Evolutionary conservation across 2,329 filamentous ascomycete species (phyloP).

Genomic region (Biscogniauxia mediterranea): DNA sequence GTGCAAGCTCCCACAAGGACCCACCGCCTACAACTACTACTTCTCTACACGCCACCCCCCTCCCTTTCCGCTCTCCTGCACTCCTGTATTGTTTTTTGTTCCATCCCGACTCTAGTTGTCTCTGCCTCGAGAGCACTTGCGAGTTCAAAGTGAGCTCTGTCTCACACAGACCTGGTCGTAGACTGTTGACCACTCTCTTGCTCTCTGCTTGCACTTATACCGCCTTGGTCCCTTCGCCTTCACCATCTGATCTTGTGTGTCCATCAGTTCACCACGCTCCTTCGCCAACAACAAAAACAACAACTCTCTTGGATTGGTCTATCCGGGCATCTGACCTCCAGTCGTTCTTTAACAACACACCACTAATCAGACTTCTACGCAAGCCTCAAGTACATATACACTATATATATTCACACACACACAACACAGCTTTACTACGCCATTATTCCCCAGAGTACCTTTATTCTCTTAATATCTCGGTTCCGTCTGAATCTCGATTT

Average conservation of each 20-base stretch:
- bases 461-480: slow-evolving; percentile 15
- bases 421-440: neutral
- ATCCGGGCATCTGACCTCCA: slow-evolving; percentile 31
- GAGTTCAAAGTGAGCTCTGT: slow-evolving; percentile 33
- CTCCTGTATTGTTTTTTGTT: slow-evolving; percentile 35
- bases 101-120: slow-evolving; percentile 34
- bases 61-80: slow-evolving; percentile 33
- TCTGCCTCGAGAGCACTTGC: slow-evolving; percentile 31
- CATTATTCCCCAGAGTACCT: slow-evolving; percentile 3
- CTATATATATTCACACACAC: neutral
- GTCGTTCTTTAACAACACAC: slow-evolving; percentile 33
- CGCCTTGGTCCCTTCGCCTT: slow-evolving; percentile 23
- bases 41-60: slow-evolving; percentile 34
- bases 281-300: slow-evolving; percentile 25
- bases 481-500: slow-evolving; percentile 8
- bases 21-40: slow-evolving; percentile 30
- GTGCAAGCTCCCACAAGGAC: slow-evolving; percentile 26
- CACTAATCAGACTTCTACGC: slow-evolving; percentile 5
- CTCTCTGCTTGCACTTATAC: slow-evolving; percentile 31
- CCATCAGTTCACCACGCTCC: slow-evolving; percentile 29
- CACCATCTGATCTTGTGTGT: slow-evolving; percentile 14
- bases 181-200: slow-evolving; percentile 18
- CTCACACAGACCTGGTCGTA: slow-evolving; percentile 30
- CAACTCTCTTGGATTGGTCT: slow-evolving; percentile 20
- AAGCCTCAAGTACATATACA: slow-evolving; percentile 20